Evolutionary conservation across 192 early-diverging fungal species (phyloP).

Genomic region (Chytriomyces sp.): DNA sequence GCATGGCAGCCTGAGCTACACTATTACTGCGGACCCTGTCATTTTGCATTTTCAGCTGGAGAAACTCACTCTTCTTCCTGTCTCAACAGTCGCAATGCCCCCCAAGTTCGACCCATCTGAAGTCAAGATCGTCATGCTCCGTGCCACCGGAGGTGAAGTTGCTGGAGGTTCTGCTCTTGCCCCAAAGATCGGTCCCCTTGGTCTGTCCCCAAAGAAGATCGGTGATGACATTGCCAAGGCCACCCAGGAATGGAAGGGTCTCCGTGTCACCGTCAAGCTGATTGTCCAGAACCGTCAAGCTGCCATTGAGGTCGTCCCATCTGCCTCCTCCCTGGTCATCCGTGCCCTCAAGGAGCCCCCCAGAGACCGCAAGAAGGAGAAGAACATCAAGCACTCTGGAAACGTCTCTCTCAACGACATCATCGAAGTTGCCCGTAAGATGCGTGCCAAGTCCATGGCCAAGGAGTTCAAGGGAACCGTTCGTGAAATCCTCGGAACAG

Average conservation of each 20-base stretch:
- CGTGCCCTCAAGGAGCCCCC: slow-evolving; percentile 95
- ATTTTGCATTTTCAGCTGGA: no score
- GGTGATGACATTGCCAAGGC: slow-evolving; percentile 99
- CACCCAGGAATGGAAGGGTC: slow-evolving; percentile 98
- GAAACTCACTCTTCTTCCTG: neutral
- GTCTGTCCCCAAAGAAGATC: slow-evolving; percentile 99
- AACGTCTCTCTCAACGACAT: slow-evolving; percentile 94
- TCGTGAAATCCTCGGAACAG: slow-evolving; percentile 95
- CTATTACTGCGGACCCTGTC: no score
- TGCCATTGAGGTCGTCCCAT: slow-evolving; percentile 92
- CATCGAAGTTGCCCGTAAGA: slow-evolving; percentile 94
- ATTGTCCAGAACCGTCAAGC: slow-evolving; percentile 99
- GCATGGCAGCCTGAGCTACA: no score
- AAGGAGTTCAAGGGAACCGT: slow-evolving; percentile 94
- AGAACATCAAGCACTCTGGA: slow-evolving; percentile 99
- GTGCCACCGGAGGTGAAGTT: slow-evolving; percentile 98
- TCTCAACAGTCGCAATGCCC: slow-evolving; percentile 63
- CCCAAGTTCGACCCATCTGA: slow-evolving; percentile 87
- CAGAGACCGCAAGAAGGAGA: slow-evolving; percentile 99
- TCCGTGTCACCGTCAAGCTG: slow-evolving; percentile 96
- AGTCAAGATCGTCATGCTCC: slow-evolving; percentile 86
- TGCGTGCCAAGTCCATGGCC: slow-evolving; percentile 93
- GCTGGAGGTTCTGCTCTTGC: slow-evolving; percentile 96
- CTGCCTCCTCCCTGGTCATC: slow-evolving; percentile 96
- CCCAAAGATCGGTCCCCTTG: slow-evolving; percentile 99